A percentile compares a stretch with the other conserved stretches of the same genome.
phyloP scores from a whole-genome alignment of 1,284 basidiomycete genomes.

The Volvariella surrecta region DNA sequence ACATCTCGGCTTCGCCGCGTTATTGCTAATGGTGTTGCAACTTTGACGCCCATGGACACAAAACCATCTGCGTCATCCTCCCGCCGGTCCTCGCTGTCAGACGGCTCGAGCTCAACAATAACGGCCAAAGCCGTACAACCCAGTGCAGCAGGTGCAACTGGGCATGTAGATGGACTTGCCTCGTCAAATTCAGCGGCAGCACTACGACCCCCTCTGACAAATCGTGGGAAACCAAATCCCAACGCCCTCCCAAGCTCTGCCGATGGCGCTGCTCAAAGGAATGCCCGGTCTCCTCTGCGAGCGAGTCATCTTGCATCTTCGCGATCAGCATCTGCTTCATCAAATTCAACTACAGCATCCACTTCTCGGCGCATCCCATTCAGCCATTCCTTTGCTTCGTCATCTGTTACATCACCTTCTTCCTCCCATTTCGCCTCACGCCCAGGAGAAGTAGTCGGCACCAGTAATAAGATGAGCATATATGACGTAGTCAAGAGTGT shows the following conservation, averaged over 20 bases:
- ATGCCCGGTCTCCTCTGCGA: too few species aligned
- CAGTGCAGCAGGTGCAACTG: conserved; percentile 1
- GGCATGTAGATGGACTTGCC: conserved; percentile 1
- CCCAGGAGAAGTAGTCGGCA: background rate
- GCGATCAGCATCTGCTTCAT: conserved; percentile 15
- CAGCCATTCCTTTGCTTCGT: background rate
- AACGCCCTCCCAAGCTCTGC: background rate
- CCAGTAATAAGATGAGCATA: conserved; percentile 24
- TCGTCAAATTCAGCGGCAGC: conserved; percentile 1
- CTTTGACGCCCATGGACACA: background rate
- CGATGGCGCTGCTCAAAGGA: conserved; percentile 6
- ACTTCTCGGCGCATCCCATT: background rate
- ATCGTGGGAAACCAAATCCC: background rate
- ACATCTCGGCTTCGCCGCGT: conserved; percentile 19
- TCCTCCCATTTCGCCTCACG: conserved; percentile 8
- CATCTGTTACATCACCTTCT: conserved; percentile 1
- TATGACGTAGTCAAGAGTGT: conserved; percentile 37
- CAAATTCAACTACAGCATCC: conserved; percentile 25
- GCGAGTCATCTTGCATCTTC: background rate
- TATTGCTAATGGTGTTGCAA: background rate
- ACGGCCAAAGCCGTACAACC: background rate
- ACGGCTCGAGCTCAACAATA: background rate
- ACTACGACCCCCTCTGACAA: conserved; percentile 3
- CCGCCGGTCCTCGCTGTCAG: background rate
- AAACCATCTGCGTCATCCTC: background rate